A percentile compares a stretch with the other conserved stretches of the same genome.
phyloP scores from a whole-genome alignment of 441 rosid genomes.

The Pelargonium australe region DNA sequence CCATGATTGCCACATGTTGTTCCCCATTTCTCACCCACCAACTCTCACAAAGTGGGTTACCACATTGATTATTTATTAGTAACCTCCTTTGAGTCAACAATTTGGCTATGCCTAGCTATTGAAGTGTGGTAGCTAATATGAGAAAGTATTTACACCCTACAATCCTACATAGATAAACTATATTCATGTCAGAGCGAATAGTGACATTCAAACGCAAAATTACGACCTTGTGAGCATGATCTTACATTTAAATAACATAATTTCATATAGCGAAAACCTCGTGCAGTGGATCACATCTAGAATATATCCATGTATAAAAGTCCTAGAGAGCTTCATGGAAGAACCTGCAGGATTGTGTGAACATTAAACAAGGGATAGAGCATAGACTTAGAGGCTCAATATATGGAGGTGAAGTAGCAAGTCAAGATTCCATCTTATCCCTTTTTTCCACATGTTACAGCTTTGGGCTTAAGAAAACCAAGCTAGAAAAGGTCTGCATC shows the following conservation, averaged over 20 bases:
- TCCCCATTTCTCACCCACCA: conserved; percentile 17
- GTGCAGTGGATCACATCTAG: too few species aligned
- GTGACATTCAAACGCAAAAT: too few species aligned
- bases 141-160: too few species aligned
- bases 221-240: too few species aligned
- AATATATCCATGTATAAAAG: background rate
- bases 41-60: conserved; percentile 18
- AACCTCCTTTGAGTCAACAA: background rate
- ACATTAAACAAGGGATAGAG: background rate
- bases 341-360: background rate
- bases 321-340: conserved; percentile 6
- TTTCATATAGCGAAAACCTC: too few species aligned
- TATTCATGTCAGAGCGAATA: too few species aligned
- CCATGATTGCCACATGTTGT: conserved; percentile 23
- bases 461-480: conserved; percentile 3
- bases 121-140: background rate
- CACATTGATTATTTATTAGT: conserved; percentile 3
- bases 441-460: background rate
- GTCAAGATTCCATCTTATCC: conserved; percentile 6
- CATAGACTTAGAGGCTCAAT: background rate
- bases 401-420: background rate
- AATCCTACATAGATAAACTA: too few species aligned
- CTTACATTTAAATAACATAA: too few species aligned
- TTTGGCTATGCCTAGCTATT: background rate
- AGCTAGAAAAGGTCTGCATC: background rate